Evolutionary conservation across 805 yeast genomes (phyloP), one percentile per base, ranked within the genome.

Genomic region (Metschnikowia kunwiensis): DNA sequence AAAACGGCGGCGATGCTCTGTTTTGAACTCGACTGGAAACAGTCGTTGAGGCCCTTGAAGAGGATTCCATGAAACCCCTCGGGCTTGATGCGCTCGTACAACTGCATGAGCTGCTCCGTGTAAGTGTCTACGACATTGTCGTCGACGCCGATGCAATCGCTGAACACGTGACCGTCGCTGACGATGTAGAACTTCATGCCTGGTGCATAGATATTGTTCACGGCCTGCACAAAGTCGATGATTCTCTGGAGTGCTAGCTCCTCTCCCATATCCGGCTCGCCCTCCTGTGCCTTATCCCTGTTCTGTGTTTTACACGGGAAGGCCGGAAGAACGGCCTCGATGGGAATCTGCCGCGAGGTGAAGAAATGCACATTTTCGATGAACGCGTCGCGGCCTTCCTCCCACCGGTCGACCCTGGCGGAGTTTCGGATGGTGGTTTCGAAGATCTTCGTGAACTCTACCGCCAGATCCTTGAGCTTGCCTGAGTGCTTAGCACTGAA

Each of bases 271-370:
- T 78, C 83, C 5, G 83, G 83, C 28, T 54, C 49, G 13, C 51
- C 40, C 5, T 74, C 70, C 24, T 65, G 60, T 3, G 77, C 82
- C 49, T 78, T 78, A 23, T 71, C 64, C 20, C 52, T 37, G 46
- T 78, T 78, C n/a, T 81, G 75, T 0, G 81, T 74, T 51, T 77
- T 78, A 49, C 82, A 77, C 7, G 83, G 83, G 43, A 78, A 78
- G 0, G 83, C 83, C 5, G 83, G 83, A 33, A 78, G 58, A 7
- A 77, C 78, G 10, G 78, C 74, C 53, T 77, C 78, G 42, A 78
- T 65, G 25, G 65, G 67, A 20, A 67, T 36, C 43, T 63, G 58
- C 50, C 77, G 64, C 26, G 70, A 62, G 16, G 78, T 75, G 50
- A 74, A 78, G 50, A 69, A 75, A 19, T 61, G 58, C 5, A 70